Conservation (phyloP, 805 yeast genomes). For the Maudiozyma barnettii region DNA sequence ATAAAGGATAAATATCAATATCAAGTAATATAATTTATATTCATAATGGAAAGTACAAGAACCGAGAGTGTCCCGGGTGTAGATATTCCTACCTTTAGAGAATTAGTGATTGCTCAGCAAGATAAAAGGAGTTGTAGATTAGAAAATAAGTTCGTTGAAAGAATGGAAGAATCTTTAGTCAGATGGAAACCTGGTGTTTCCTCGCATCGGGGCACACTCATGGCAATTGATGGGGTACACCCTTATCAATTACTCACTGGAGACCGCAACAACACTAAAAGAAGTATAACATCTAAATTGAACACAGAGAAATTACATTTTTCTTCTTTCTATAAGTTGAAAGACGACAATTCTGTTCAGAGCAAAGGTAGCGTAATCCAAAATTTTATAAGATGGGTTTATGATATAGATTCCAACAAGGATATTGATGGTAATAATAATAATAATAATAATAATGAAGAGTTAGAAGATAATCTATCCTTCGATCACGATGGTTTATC, state of each 20-base stretch:
- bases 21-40: no score
- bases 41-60: background rate
- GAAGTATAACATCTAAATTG: background rate
- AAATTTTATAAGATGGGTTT: background rate
- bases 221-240: constrained; percentile 21
- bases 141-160: constrained; percentile 12
- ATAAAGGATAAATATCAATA: no score
- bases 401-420: background rate
- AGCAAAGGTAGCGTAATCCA: background rate
- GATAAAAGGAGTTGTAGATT: constrained; percentile 11
- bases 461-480: background rate
- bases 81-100: constrained; percentile 15
- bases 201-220: constrained; percentile 17
- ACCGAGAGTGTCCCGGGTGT: constrained; percentile 8
- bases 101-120: constrained; percentile 22
- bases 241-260: constrained; percentile 18
- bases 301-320: background rate
- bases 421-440: background rate
- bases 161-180: constrained; percentile 23
- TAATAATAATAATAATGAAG: background rate
- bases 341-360: background rate
- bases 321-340: background rate
- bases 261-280: background rate
- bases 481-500: background rate
- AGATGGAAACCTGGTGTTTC: constrained; percentile 24